A percentile compares a stretch with the other conserved stretches of the same genome.
Evolutionary conservation across 441 rosid genomes (phyloP).

Genomic region (Erysimum cheiri): DNA sequence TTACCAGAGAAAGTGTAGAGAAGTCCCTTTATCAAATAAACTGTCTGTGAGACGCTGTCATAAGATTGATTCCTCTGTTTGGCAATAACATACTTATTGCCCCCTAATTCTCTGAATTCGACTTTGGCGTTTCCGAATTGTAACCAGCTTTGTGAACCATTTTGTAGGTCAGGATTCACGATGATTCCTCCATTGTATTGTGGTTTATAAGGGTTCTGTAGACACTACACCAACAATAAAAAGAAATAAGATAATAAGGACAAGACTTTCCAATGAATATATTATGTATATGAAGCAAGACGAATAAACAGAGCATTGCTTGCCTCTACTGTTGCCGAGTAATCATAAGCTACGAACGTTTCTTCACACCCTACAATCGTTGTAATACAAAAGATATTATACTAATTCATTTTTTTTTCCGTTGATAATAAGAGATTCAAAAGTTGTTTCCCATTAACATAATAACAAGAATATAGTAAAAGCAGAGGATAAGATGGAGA

Average conservation of each 20-base stretch:
- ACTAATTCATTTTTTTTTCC: neutral
- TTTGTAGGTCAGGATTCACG: slow-evolving; percentile 60
- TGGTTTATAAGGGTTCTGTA: slow-evolving; percentile 55
- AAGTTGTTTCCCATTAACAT: neutral
- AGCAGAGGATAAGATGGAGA: slow-evolving; percentile 18
- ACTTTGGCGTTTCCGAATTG: slow-evolving; percentile 59
- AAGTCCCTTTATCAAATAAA: slow-evolving; percentile 50
- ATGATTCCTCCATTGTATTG: slow-evolving; percentile 81
- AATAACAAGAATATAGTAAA: neutral
- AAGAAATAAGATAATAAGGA: neutral
- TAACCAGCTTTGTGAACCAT: slow-evolving; percentile 64
- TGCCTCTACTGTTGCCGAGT: slow-evolving; percentile 62
- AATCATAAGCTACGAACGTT: slow-evolving; percentile 61
- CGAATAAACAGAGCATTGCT: slow-evolving; percentile 3
- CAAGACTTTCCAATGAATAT: neutral
- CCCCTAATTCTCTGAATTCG: slow-evolving; percentile 48
- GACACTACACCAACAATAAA: slow-evolving; percentile 51
- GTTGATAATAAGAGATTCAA: slow-evolving; percentile 2
- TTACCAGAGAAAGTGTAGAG: slow-evolving; percentile 74
- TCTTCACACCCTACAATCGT: slow-evolving; percentile 47
- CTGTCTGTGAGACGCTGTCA: slow-evolving; percentile 61
- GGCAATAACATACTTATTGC: slow-evolving; percentile 62
- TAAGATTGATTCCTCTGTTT: slow-evolving; percentile 47
- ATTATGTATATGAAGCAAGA: neutral
- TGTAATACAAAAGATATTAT: neutral